Conservation (phyloP, 2,329 filamentous ascomycete genomes). For the Fusarium goolgardi region DNA sequence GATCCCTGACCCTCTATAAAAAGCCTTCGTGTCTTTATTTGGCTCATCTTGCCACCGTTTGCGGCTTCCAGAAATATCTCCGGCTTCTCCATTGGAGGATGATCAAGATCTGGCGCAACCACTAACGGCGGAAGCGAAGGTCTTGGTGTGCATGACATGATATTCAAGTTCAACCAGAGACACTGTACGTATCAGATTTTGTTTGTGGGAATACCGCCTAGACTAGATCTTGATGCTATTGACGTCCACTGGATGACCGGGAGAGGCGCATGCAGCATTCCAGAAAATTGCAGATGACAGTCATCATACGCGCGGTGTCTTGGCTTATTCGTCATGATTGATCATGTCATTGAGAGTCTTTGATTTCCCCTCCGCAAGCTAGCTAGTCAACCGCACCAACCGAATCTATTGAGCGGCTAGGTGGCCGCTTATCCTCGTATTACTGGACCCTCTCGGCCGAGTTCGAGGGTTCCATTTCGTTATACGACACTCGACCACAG, state of each 20-base stretch:
- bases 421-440: slow-evolving; percentile 22
- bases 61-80: slow-evolving; percentile 15
- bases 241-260: slow-evolving; percentile 22
- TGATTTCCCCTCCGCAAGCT: not conserved
- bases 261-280: slow-evolving; percentile 12
- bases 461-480: not conserved
- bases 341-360: not conserved
- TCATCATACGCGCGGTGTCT: not conserved
- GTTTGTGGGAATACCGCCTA: slow-evolving; percentile 12
- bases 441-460: slow-evolving; percentile 19
- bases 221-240: not conserved
- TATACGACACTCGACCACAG: slow-evolving; percentile 38
- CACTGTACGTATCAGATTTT: slow-evolving; percentile 8
- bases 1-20: slow-evolving; percentile 17
- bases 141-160: not conserved
- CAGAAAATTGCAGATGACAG: slow-evolving; percentile 4
- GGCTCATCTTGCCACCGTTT: slow-evolving; percentile 12
- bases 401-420: not conserved
- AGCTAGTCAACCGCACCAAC: not conserved
- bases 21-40: slow-evolving; percentile 31
- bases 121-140: slow-evolving; percentile 25
- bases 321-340: slow-evolving; percentile 7
- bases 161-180: not conserved
- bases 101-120: slow-evolving; percentile 22
- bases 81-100: slow-evolving; percentile 16